These are phyloP conservation scores for Talaromyces sp. DNA, from an alignment of 2,329 filamentous ascomycete genomes.

Conservation along the genomic window DNA sequence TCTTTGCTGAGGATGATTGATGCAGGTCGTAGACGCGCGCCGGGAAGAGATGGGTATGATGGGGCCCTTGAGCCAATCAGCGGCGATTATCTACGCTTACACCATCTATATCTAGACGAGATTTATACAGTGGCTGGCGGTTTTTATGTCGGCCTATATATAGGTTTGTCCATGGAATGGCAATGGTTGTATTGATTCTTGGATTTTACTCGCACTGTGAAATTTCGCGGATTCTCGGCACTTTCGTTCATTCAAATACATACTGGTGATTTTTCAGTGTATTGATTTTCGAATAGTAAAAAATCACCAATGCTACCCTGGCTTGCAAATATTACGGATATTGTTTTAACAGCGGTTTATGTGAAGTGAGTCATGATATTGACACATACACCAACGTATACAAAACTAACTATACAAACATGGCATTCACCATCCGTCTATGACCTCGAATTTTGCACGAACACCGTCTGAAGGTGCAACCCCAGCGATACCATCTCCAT, in stretches of 20 bases:
- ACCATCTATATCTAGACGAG: neutral
- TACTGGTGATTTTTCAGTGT: neutral
- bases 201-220: neutral
- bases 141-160: neutral
- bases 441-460: constrained; percentile 59
- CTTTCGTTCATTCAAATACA: neutral
- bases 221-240: neutral
- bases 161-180: neutral
- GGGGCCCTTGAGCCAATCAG: neutral
- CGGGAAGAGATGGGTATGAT: neutral
- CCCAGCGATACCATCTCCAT: constrained; percentile 64
- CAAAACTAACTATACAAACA: neutral
- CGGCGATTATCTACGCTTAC: neutral
- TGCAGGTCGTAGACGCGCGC: neutral
- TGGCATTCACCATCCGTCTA: constrained; percentile 26
- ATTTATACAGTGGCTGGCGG: too few species aligned
- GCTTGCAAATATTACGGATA: neutral
- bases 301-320: neutral
- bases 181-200: neutral
- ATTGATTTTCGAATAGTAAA: neutral
- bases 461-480: constrained; percentile 68
- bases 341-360: neutral
- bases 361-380: neutral
- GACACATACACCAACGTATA: neutral
- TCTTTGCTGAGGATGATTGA: neutral